A percentile compares a stretch with the other conserved stretches of the same genome.
Evolutionary conservation across 2,329 filamentous ascomycete species (phyloP).

Genomic region (Botryotinia globosa): DNA sequence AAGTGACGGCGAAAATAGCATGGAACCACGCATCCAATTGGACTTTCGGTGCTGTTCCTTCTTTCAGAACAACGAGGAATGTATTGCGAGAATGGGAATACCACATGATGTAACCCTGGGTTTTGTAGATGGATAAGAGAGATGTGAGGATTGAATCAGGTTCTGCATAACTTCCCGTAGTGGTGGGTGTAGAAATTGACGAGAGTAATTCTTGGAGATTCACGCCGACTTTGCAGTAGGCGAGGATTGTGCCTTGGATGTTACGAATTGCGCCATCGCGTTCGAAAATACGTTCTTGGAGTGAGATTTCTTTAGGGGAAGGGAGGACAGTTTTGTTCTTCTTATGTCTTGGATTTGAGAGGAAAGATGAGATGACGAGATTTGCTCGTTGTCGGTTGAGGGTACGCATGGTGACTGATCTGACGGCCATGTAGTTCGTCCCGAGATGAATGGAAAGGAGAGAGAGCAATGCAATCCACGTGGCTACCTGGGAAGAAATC

Average conservation of each 20-base stretch:
- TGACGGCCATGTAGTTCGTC: slow-evolving; percentile 84
- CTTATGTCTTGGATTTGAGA: slow-evolving; percentile 35
- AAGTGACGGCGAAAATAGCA: slow-evolving; percentile 38
- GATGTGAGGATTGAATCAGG: slow-evolving; percentile 24
- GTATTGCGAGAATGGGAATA: slow-evolving; percentile 46
- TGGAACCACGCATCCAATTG: slow-evolving; percentile 63
- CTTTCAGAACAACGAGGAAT: slow-evolving; percentile 62
- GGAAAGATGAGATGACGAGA: slow-evolving; percentile 64
- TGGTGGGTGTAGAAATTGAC: slow-evolving; percentile 19
- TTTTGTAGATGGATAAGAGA: slow-evolving; percentile 50
- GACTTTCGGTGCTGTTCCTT: slow-evolving; percentile 46
- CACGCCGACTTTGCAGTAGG: slow-evolving; percentile 54
- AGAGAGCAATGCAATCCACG: slow-evolving; percentile 69
- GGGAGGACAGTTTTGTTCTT: slow-evolving; percentile 43
- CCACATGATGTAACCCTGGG: slow-evolving; percentile 61
- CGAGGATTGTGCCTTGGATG: slow-evolving; percentile 46
- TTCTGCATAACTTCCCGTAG: slow-evolving; percentile 24
- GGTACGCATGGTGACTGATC: slow-evolving; percentile 76
- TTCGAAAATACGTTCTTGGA: slow-evolving; percentile 34
- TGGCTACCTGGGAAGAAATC: slow-evolving; percentile 67
- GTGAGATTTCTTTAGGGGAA: slow-evolving; percentile 62
- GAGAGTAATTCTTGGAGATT: slow-evolving; percentile 39
- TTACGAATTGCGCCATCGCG: slow-evolving; percentile 49
- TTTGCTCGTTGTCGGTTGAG: slow-evolving; percentile 85
- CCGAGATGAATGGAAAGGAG: slow-evolving; percentile 74